Evolutionary conservation across 83 land plant species (phyloP), one percentile per base, ranked within the genome.

Genomic region (Isoetes engelmannii): DNA sequence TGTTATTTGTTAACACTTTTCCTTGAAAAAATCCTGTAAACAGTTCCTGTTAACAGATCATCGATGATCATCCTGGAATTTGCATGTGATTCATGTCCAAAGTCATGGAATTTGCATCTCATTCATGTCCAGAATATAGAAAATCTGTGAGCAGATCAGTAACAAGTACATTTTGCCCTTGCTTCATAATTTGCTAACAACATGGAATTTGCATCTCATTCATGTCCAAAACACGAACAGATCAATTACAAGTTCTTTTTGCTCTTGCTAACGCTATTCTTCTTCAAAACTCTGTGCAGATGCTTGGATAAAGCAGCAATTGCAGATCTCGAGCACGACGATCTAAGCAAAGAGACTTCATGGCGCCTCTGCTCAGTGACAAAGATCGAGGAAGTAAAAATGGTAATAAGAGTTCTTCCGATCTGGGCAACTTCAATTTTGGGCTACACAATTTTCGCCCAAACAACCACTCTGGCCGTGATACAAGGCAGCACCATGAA

Each of bases 381-480:
- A 45, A 20, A 47, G 61, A 17, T 19, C 44, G 43, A 68, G 19
- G 41, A 72, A 53, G 42, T 55, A 71, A n/a, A 28, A 48, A 9
- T 47, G 17, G 9, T 46, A 0, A 5, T 19, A 44, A 70, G 69
- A 51, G 53, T 68, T 7, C 50, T 50, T 19, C 21, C 70, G 6
- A 45, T 56, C 72, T 70, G 61, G 18, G 43, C 28, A 49, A 42
- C 61, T 4, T 58, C 21, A 57, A 28, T 63, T 79, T 74, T 83
- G 63, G 37, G 59, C 76, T 37, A 61, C 78, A 5, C 59, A 69
- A 46, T 79, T 86, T 50, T 13, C 3, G 12, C 66, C 17, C 37
- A 68, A 68, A 68, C 53, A 4, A 20, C 21, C 13, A 68, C 65
- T 18, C 53, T 15, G 71, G 28, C 56, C 67, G 71, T 50, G 71